phyloP scores from a whole-genome alignment of 1,284 basidiomycete species.

The Pseudozyma hubeiensis region DNA sequence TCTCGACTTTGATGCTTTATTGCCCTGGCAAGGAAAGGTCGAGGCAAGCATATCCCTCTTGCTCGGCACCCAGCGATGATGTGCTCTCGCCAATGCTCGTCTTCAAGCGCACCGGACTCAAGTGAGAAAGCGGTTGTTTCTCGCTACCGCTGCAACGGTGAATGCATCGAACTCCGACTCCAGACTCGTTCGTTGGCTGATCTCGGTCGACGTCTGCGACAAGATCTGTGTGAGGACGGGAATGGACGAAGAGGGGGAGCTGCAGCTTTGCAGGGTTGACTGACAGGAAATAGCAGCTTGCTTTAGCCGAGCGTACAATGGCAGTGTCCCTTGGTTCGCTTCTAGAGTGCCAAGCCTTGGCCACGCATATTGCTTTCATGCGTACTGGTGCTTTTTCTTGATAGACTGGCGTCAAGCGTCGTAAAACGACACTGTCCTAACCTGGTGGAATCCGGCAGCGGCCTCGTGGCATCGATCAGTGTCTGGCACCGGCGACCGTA shows the following conservation, averaged over 20 bases:
- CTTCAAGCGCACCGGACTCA: slow-evolving; percentile 1
- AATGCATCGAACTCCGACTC: slow-evolving; percentile 7
- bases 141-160: slow-evolving; percentile 25
- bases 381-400: slow-evolving; percentile 6
- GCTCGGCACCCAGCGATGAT: too few species aligned
- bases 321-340: slow-evolving; percentile 14
- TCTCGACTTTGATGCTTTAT: too few species aligned
- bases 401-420: not conserved
- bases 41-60: too few species aligned
- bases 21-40: too few species aligned
- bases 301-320: slow-evolving; percentile 20
- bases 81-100: not conserved
- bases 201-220: not conserved
- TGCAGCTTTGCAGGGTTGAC: not conserved
- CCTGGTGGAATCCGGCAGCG: too few species aligned
- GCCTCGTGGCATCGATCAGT: slow-evolving; percentile 25
- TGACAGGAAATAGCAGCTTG: not conserved
- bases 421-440: too few species aligned
- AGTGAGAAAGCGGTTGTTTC: slow-evolving; percentile 9
- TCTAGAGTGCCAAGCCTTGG: slow-evolving; percentile 21
- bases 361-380: not conserved
- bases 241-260: too few species aligned
- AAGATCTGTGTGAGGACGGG: not conserved
- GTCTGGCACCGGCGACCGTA: slow-evolving; percentile 8
- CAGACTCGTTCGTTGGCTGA: not conserved